Percentiles rank a stretch among this genome's conserved stretches.
Conservation (phyloP, 495 filamentous ascomycete species). For the Talaromyces adpressus region DNA sequence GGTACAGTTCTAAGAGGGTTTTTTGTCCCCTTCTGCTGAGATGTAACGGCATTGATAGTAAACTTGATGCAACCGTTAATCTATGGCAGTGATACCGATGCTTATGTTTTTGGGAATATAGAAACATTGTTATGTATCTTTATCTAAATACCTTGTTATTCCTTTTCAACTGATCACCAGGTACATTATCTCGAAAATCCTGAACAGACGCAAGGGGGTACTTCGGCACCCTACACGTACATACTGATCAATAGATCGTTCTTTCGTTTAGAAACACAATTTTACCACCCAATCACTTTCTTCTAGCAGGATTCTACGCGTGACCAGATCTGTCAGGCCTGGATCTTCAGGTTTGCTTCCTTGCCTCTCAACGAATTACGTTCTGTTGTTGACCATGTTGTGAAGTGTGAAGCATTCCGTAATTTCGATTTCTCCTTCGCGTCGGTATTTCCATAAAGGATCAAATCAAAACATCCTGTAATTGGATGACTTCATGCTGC, state of each 20-base stretch:
- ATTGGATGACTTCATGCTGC: neutral
- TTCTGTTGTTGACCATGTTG: neutral
- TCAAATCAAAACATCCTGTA: neutral
- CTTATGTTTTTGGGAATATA: neutral
- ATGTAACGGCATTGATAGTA: neutral
- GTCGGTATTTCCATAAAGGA: constrained; percentile 3
- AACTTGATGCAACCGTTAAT: neutral
- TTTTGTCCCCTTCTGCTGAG: neutral
- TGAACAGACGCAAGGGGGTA: neutral
- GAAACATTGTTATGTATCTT: neutral
- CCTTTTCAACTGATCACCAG: neutral
- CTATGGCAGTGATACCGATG: neutral
- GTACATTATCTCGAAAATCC: neutral
- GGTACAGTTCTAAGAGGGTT: neutral
- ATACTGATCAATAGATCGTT: neutral
- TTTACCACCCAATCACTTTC: neutral
- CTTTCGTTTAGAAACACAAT: neutral
- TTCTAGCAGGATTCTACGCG: neutral
- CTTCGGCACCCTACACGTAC: neutral
- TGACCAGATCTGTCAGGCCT: neutral
- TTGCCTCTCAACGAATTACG: neutral
- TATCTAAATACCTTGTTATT: constrained; percentile 10
- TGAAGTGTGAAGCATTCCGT: neutral
- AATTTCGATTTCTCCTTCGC: neutral
- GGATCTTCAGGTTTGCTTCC: neutral